phyloP scores from a whole-genome alignment of 768 basidiomycete species.

The Guyanaporus albipodus region DNA sequence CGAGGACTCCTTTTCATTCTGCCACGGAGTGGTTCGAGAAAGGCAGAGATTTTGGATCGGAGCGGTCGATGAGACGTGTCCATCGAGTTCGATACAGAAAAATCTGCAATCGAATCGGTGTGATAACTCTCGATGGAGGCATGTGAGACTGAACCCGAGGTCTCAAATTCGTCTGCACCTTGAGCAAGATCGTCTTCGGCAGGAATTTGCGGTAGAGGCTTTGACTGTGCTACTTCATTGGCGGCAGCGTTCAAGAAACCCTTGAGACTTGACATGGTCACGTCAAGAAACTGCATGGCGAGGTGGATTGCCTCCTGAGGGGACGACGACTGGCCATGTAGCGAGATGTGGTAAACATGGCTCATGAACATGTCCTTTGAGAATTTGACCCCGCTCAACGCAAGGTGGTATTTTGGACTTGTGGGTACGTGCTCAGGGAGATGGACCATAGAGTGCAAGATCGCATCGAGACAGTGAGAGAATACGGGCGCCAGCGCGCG shows the following conservation, averaged over 20 bases:
- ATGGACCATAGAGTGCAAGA: constrained; percentile 25
- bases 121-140: constrained; percentile 5
- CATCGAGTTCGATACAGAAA: constrained; percentile 1
- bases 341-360: constrained; percentile 15
- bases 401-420: constrained; percentile 19
- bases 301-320: constrained; percentile 11
- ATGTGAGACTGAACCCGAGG: not conserved
- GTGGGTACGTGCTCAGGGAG: constrained; percentile 21
- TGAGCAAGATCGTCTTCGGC: not conserved
- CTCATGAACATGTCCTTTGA: constrained; percentile 22
- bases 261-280: constrained; percentile 31
- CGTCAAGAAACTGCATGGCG: constrained; percentile 28
- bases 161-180: constrained; percentile 1
- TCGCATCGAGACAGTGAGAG: constrained; percentile 20
- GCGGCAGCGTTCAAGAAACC: constrained; percentile 30
- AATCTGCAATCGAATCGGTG: not conserved
- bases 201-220: constrained; percentile 27
- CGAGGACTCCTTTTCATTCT: constrained; percentile 5
- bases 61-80: not conserved
- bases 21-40: constrained; percentile 17
- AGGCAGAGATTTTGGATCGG: constrained; percentile 12
- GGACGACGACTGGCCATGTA: not conserved
- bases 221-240: constrained; percentile 24
- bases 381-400: constrained; percentile 19
- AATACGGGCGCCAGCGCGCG: constrained; percentile 28